A percentile compares a stretch with the other conserved stretches of the same genome.
Evolutionary conservation across 257 asterid species (phyloP).

Genomic region (Solanum gandarillasii): DNA sequence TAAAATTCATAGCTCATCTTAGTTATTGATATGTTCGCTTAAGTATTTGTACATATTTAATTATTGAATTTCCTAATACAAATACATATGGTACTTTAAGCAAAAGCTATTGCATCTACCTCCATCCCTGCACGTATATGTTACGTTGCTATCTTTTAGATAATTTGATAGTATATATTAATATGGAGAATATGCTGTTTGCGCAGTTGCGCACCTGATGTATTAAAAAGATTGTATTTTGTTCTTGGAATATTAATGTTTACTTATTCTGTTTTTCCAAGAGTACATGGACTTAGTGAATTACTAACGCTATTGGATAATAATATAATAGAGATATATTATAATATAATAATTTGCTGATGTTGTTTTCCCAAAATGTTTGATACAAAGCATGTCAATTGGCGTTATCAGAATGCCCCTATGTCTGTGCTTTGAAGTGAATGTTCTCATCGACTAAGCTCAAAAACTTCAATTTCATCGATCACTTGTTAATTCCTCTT

Average conservation of each 20-base stretch:
- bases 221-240: not conserved
- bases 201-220: not conserved
- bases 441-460: not conserved
- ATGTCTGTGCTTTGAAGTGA: not conserved
- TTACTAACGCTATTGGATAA: not conserved
- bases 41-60: not conserved
- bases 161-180: not conserved
- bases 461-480: not conserved
- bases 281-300: not conserved
- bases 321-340: too few relatives aligned
- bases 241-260: not conserved
- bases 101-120: not conserved
- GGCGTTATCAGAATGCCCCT: not conserved
- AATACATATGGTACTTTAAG: not conserved
- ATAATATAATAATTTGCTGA: too few relatives aligned
- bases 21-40: not conserved
- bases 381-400: not conserved
- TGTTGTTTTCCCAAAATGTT: not conserved
- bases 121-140: not conserved
- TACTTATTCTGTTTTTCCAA: not conserved
- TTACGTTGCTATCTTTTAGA: not conserved
- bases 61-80: not conserved
- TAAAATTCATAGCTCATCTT: not conserved
- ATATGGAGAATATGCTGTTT: not conserved
- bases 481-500: not conserved